Evolutionary conservation across 1,139 yeast species (phyloP).

Genomic region (Sugiyamaella castrensis): DNA sequence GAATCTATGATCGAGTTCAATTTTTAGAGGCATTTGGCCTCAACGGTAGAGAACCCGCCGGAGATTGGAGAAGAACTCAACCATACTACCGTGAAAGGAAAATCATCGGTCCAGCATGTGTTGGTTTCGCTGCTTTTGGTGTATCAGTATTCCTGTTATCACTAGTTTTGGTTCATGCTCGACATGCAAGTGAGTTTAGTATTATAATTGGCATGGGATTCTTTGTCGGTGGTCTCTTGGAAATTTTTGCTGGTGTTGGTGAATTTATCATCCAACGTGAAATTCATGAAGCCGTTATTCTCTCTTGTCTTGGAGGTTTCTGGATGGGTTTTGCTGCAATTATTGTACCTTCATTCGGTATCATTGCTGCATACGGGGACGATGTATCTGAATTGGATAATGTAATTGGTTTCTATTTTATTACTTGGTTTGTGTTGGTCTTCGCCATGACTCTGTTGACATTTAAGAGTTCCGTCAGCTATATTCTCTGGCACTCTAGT

Average conservation of each 20-base stretch:
- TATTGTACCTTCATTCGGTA: slow-evolving; percentile 67
- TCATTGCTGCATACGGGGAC: slow-evolving; percentile 50
- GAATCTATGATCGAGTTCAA: background rate
- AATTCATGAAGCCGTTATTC: slow-evolving; percentile 62
- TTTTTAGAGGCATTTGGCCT: background rate
- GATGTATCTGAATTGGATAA: slow-evolving; percentile 41
- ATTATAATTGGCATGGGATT: slow-evolving; percentile 68
- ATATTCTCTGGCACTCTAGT: slow-evolving; percentile 62
- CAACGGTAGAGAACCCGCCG: background rate
- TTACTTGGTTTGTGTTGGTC: slow-evolving; percentile 80
- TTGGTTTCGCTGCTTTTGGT: background rate
- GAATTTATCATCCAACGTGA: slow-evolving; percentile 45
- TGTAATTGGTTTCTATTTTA: slow-evolving; percentile 68
- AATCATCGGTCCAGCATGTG: background rate
- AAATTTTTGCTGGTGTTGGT: slow-evolving; percentile 71
- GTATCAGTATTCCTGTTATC: slow-evolving; percentile 54
- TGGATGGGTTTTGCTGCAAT: slow-evolving; percentile 79
- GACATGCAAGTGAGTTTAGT: slow-evolving; percentile 50
- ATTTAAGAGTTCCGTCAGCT: slow-evolving; percentile 72
- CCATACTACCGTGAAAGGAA: background rate
- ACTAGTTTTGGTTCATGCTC: slow-evolving; percentile 56
- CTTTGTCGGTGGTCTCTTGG: slow-evolving; percentile 81
- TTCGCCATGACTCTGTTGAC: slow-evolving; percentile 64
- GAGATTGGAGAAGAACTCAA: background rate
- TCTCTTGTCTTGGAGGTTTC: slow-evolving; percentile 77